These are phyloP conservation scores for Russula brevipes DNA, from an alignment of 768 basidiomycete species.

Conservation along the genomic window DNA sequence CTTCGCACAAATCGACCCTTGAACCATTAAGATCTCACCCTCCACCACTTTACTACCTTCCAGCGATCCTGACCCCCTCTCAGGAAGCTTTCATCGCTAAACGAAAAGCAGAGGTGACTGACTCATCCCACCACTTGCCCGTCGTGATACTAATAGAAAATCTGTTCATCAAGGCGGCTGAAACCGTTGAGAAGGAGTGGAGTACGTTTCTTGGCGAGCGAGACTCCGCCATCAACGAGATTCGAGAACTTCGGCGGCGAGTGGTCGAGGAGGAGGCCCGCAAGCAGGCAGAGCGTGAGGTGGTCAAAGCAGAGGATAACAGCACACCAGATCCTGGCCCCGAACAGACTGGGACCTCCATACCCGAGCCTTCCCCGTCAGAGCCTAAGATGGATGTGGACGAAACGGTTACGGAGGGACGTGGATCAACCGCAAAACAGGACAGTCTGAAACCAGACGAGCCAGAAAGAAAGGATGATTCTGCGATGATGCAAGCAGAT, in stretches of 20 bases:
- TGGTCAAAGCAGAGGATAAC: constrained; percentile 33
- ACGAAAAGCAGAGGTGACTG: constrained; percentile 58
- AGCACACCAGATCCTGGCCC: constrained; percentile 17
- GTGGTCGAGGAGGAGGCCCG: constrained; percentile 62
- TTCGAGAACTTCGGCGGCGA: constrained; percentile 53
- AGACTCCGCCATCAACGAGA: constrained; percentile 51
- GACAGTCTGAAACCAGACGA: constrained; percentile 19
- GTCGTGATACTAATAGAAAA: neutral
- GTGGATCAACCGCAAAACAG: constrained; percentile 11
- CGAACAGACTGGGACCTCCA: constrained; percentile 3
- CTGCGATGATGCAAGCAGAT: constrained; percentile 53
- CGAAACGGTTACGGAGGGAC: constrained; percentile 9
- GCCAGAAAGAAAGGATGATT: constrained; percentile 25
- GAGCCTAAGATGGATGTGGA: constrained; percentile 27
- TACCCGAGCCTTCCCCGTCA: constrained; percentile 13
- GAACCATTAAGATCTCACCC: constrained; percentile 60
- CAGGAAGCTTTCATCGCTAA: constrained; percentile 64
- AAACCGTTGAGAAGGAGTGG: constrained; percentile 68
- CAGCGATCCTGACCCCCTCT: constrained; percentile 57
- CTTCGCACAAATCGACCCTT: constrained; percentile 37
- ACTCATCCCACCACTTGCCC: neutral
- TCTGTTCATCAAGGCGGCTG: constrained; percentile 43
- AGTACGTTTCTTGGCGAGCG: constrained; percentile 57
- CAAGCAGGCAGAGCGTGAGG: constrained; percentile 40
- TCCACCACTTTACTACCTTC: constrained; percentile 73